These are phyloP conservation scores for Micromonas commoda DNA, from an alignment of 139 green algal species.

Conservation along the genomic window DNA sequence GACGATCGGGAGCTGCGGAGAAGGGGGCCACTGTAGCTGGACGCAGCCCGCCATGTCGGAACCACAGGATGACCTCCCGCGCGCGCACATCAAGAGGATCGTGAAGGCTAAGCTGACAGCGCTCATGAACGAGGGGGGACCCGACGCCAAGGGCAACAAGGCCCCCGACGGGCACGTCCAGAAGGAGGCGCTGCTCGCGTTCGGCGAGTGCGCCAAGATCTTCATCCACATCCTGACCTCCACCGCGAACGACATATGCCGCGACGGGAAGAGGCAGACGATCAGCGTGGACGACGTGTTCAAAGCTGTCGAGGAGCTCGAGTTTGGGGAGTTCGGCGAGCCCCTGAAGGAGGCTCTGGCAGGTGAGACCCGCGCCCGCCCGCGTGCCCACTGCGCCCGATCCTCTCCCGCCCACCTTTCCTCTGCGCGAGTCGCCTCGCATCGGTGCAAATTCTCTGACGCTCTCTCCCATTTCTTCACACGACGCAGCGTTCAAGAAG, in stretches of 20 bases:
- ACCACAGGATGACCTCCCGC: slow-evolving; percentile 49
- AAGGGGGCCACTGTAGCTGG: too few species aligned
- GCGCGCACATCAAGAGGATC: slow-evolving; percentile 66
- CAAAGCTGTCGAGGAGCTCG: slow-evolving; percentile 62
- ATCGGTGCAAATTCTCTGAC: neutral
- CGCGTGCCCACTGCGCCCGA: neutral
- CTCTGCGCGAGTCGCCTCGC: slow-evolving; percentile 1
- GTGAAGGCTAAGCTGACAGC: slow-evolving; percentile 63
- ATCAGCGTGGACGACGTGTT: slow-evolving; percentile 74
- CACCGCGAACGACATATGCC: slow-evolving; percentile 75
- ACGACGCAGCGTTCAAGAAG: slow-evolving; percentile 21
- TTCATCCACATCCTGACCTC: slow-evolving; percentile 83
- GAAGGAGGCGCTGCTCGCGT: slow-evolving; percentile 67
- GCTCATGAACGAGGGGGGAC: slow-evolving; percentile 29
- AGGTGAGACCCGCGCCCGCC: slow-evolving; percentile 42
- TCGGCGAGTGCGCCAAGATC: slow-evolving; percentile 69
- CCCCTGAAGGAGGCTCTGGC: slow-evolving; percentile 57
- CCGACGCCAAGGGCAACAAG: slow-evolving; percentile 39
- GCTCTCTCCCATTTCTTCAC: neutral
- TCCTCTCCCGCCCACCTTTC: neutral
- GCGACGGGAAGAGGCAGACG: slow-evolving; percentile 69
- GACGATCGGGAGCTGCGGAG: too few species aligned
- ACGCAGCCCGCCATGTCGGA: neutral
- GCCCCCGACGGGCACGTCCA: slow-evolving; percentile 27
- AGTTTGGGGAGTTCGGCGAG: slow-evolving; percentile 68